Conservation (phyloP, 2,329 filamentous ascomycete genomes). For the Monilinia polystroma region DNA sequence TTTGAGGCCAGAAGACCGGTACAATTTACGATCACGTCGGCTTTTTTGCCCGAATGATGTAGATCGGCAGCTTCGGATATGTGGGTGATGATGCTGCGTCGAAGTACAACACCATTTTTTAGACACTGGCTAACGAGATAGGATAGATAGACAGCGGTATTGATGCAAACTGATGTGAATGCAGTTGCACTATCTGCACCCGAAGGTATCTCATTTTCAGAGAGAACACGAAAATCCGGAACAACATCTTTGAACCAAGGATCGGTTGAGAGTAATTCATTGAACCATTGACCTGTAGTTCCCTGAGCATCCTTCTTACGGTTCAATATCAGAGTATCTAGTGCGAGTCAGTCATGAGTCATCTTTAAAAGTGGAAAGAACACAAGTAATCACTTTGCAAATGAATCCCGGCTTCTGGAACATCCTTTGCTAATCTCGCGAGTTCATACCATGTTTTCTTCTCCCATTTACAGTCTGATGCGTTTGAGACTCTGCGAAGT, state of each 20-base stretch:
- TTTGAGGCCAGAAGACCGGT: slow-evolving; percentile 74
- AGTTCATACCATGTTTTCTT: slow-evolving; percentile 63
- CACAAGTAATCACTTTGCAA: slow-evolving; percentile 58
- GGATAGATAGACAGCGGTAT: slow-evolving; percentile 81
- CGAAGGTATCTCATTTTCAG: slow-evolving; percentile 55
- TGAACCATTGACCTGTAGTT: slow-evolving; percentile 48
- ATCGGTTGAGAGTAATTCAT: slow-evolving; percentile 63
- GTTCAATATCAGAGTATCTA: slow-evolving; percentile 54
- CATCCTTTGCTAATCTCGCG: slow-evolving; percentile 57
- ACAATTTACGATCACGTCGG: slow-evolving; percentile 77
- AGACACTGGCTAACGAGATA: slow-evolving; percentile 82
- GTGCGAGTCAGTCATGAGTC: slow-evolving; percentile 6
- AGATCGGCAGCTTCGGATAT: slow-evolving; percentile 65
- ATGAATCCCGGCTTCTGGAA: slow-evolving; percentile 77
- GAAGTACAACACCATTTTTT: slow-evolving; percentile 67
- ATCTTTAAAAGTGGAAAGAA: not conserved
- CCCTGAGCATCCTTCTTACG: slow-evolving; percentile 32
- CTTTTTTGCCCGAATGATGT: slow-evolving; percentile 56
- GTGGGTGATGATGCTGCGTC: slow-evolving; percentile 64
- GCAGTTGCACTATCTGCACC: slow-evolving; percentile 70
- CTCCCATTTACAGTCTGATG: slow-evolving; percentile 53
- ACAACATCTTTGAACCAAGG: slow-evolving; percentile 75
- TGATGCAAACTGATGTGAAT: slow-evolving; percentile 88
- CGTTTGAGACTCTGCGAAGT: slow-evolving; percentile 28
- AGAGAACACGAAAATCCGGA: slow-evolving; percentile 65